Evolutionary conservation across 257 asterid species (phyloP).

Genomic region (Plantago ovata): DNA sequence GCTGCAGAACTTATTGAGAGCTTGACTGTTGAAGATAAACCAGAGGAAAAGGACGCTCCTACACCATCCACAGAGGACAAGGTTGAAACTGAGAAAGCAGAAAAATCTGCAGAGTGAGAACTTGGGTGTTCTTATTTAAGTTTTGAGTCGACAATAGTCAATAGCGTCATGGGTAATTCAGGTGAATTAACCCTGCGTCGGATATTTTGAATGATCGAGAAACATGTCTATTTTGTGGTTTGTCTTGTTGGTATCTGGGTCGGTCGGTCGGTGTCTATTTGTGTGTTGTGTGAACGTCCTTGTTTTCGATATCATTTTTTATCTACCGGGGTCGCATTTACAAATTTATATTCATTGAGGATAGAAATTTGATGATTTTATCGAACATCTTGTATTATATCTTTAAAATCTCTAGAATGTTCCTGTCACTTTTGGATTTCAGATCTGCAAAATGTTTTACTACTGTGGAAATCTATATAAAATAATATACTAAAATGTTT

Average conservation of each 20-base stretch:
- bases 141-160: slow-evolving; percentile 28
- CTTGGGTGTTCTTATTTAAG: slow-evolving; percentile 23
- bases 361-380: too few species aligned
- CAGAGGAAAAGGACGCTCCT: slow-evolving; percentile 33
- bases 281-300: slow-evolving; percentile 19
- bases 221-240: slow-evolving; percentile 18
- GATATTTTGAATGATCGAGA: slow-evolving; percentile 9
- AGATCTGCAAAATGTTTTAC: too few species aligned
- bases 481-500: too few species aligned
- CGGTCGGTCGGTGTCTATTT: slow-evolving; percentile 19
- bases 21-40: slow-evolving; percentile 57
- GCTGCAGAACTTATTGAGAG: slow-evolving; percentile 64
- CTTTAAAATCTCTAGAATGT: too few species aligned
- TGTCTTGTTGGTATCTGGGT: slow-evolving; percentile 18
- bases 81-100: slow-evolving; percentile 30
- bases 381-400: too few species aligned
- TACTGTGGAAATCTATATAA: too few species aligned
- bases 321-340: too few species aligned
- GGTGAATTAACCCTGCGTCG: slow-evolving; percentile 25
- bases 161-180: slow-evolving; percentile 24
- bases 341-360: too few species aligned
- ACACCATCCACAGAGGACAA: slow-evolving; percentile 34
- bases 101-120: slow-evolving; percentile 29
- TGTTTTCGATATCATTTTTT: too few species aligned
- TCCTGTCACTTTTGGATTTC: too few species aligned